phyloP scores from a whole-genome alignment of 495 filamentous ascomycete species.

The Trypethelium eluteriae region DNA sequence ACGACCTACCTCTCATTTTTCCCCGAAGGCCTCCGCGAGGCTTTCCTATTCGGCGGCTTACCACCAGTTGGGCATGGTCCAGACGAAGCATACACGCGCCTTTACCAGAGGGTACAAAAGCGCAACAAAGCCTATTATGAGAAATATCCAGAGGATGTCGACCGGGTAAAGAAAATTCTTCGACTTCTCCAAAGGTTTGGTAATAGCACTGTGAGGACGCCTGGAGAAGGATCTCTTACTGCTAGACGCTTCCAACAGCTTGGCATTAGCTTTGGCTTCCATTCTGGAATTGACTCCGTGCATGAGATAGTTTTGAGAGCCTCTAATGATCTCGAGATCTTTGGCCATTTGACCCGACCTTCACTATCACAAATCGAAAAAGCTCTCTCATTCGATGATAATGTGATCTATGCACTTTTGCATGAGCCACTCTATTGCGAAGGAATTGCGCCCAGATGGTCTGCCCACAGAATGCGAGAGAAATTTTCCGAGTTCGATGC shows the following conservation, averaged over 20 bases:
- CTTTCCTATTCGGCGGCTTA: conserved; percentile 75
- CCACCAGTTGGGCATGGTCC: conserved; percentile 64
- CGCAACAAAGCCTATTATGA: conserved; percentile 70
- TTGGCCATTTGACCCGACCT: conserved; percentile 63
- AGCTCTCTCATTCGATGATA: conserved; percentile 58
- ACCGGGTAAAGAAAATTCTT: conserved; percentile 58
- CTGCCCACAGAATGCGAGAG: conserved; percentile 48
- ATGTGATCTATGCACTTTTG: conserved; percentile 73
- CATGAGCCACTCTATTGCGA: conserved; percentile 82
- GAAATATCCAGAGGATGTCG: conserved; percentile 80
- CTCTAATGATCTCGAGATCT: conserved; percentile 59
- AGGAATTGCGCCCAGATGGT: conserved; percentile 55
- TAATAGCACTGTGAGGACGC: conserved; percentile 50
- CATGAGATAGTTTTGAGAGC: conserved; percentile 59
- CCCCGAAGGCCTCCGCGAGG: conserved; percentile 70
- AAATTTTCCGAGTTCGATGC: conserved; percentile 41
- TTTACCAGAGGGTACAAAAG: conserved; percentile 56
- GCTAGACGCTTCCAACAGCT: conserved; percentile 63
- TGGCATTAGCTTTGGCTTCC: conserved; percentile 66
- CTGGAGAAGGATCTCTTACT: conserved; percentile 61
- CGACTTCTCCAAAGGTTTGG: conserved; percentile 46
- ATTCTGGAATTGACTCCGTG: conserved; percentile 42
- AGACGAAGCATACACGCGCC: conserved; percentile 66
- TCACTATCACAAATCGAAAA: conserved; percentile 60
- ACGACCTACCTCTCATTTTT: conserved; percentile 74